A percentile compares a stretch with the other conserved stretches of the same genome.
phyloP scores from a whole-genome alignment of 1,139 yeast species.

The Kluyveromyces sp. region DNA sequence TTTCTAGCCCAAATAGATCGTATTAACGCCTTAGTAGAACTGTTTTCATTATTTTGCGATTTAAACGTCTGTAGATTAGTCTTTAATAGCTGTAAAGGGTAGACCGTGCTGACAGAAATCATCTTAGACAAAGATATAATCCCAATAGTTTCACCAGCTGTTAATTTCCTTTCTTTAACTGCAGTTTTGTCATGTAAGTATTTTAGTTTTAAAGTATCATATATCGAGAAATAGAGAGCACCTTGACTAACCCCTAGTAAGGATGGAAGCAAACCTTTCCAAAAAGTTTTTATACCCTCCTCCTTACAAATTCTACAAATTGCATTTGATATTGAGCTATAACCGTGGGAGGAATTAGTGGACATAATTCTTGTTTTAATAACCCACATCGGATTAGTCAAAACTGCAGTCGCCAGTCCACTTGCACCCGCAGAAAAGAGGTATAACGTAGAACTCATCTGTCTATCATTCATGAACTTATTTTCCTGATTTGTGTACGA shows the following conservation, averaged over 20 bases:
- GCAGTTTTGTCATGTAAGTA: constrained; percentile 13
- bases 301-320: constrained; percentile 38
- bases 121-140: constrained; percentile 67
- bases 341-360: constrained; percentile 47
- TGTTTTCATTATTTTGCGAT: constrained; percentile 28
- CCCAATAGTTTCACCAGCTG: constrained; percentile 49
- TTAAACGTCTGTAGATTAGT: constrained; percentile 63
- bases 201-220: constrained; percentile 52
- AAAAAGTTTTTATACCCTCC: constrained; percentile 68
- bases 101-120: constrained; percentile 58
- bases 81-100: constrained; percentile 80
- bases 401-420: constrained; percentile 63
- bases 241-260: constrained; percentile 81
- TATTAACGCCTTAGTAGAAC: constrained; percentile 37
- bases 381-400: constrained; percentile 95
- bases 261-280: constrained; percentile 81
- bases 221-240: constrained; percentile 76
- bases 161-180: constrained; percentile 28
- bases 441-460: constrained; percentile 30
- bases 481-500: constrained; percentile 2
- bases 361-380: constrained; percentile 84
- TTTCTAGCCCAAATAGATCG: constrained; percentile 36
- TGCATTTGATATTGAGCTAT: constrained; percentile 52
- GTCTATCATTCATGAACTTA: constrained; percentile 18
- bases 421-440: constrained; percentile 53